Evolutionary conservation across 768 basidiomycete genomes (phyloP), one percentile per base, ranked within the genome.

Genomic region (Gymnopilus junonius): DNA sequence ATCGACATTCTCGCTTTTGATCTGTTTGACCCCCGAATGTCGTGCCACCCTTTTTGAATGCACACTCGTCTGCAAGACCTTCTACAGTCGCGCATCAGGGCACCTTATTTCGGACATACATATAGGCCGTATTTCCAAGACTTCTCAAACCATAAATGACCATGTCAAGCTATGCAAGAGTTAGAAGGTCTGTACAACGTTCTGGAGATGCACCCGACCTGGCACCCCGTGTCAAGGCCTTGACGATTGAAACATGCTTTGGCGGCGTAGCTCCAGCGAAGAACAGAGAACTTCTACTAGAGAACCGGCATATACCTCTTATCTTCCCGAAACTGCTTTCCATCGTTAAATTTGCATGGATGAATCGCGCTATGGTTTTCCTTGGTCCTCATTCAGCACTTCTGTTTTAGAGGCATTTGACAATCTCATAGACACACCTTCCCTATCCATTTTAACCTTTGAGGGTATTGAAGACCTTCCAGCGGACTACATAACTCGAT

Each of bases 51-150:
- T 65, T 5, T 25, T 32, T 4, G 43, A 34, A 11, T 65, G 65
- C 39, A 42, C 65, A 25, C 45, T 65, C 7, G 53, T 59, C 42
- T 65, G 65, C 55, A 58, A 45, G 12, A 8, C 35, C 25, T 55
- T 65, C 43, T 54, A 65, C 35, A 39, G n/a, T 23, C 57, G 45
- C 14, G 65, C 65, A 14, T 62, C 57, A 8, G 37, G 43, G 15
- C 58, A 62, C 29, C 32, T 62, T 8, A 62, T 62, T 34, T 43
- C 56, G 27, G 32, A 59, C 7, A 12, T 65, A 17, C 31, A 17
- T 29, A 14, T 62, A n/a, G 32, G 27, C 27, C 15, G 29, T 23
- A 53, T 23, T 27, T 10, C 8, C 17, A n/a, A 43, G 34, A 11
- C n/a, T 14, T 27, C 25, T 21, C 14, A 32, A 31, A 15, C n/a